Conservation (phyloP, 257 asterid species). For the Nicotiana tomentosiformis region DNA sequence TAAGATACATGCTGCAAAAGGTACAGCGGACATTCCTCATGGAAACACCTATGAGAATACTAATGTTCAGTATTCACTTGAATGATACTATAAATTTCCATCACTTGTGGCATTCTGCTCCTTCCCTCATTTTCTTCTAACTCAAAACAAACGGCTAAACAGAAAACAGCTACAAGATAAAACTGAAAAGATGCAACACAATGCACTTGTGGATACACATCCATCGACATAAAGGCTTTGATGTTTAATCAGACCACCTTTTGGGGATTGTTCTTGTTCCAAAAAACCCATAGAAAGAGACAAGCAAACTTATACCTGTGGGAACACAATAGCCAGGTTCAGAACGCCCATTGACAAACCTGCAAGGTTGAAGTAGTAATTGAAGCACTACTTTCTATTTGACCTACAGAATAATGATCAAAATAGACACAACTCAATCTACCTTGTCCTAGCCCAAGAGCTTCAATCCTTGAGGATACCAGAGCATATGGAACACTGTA, state of each 20-base stretch:
- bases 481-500: slow-evolving; percentile 92
- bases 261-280: not conserved
- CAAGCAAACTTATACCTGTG: slow-evolving; percentile 50
- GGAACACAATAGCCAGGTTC: slow-evolving; percentile 78
- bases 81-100: not conserved
- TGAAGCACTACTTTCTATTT: slow-evolving; percentile 15
- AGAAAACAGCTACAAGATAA: not conserved
- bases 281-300: not conserved
- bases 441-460: slow-evolving; percentile 90
- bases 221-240: not conserved
- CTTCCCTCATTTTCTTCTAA: not conserved
- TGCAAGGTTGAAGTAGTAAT: slow-evolving; percentile 29
- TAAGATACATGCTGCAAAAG: not conserved
- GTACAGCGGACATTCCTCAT: not conserved
- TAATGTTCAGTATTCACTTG: not conserved
- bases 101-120: not conserved
- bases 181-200: not conserved
- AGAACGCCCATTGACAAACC: slow-evolving; percentile 89
- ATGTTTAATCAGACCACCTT: not conserved
- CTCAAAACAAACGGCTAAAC: not conserved
- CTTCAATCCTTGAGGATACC: slow-evolving; percentile 69
- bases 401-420: slow-evolving; percentile 6
- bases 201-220: not conserved
- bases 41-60: not conserved
- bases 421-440: slow-evolving; percentile 22